Percentiles rank a stretch among this genome's conserved stretches.
These are phyloP conservation scores for Neurospora sp. DNA, from an alignment of 495 filamentous ascomycete species.

Conservation along the genomic window DNA sequence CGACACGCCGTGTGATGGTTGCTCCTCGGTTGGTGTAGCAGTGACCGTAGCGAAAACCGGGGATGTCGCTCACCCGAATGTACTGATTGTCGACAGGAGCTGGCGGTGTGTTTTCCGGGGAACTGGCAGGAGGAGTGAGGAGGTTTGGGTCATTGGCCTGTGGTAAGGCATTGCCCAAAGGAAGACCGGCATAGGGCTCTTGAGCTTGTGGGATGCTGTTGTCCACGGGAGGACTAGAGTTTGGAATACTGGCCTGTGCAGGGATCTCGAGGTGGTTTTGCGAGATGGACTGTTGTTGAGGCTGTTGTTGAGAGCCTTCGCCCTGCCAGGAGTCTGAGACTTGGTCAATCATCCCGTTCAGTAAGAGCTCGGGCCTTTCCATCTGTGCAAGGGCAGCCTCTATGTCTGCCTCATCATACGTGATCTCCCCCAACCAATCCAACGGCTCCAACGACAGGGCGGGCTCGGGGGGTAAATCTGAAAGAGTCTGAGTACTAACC, in stretches of 20 bases:
- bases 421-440: not conserved
- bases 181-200: not conserved
- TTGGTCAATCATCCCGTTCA: not conserved
- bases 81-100: not conserved
- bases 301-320: not conserved
- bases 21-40: not conserved
- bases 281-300: not conserved
- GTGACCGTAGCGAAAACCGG: not conserved
- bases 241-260: not conserved
- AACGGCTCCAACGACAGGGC: not conserved
- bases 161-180: not conserved
- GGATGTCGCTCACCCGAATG: not conserved
- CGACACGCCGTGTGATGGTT: not conserved
- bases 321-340: not conserved
- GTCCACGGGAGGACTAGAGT: not conserved
- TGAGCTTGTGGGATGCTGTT: not conserved
- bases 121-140: not conserved
- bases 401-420: not conserved
- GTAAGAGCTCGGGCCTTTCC: not conserved
- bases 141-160: not conserved
- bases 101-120: not conserved
- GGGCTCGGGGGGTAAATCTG: not conserved
- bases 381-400: not conserved
- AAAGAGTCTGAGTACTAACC: conserved; percentile 19
- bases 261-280: not conserved